Percentiles rank a stretch among this genome's conserved stretches.
Conservation (phyloP, 2,329 filamentous ascomycete genomes). For the Ilyonectria robusta region DNA sequence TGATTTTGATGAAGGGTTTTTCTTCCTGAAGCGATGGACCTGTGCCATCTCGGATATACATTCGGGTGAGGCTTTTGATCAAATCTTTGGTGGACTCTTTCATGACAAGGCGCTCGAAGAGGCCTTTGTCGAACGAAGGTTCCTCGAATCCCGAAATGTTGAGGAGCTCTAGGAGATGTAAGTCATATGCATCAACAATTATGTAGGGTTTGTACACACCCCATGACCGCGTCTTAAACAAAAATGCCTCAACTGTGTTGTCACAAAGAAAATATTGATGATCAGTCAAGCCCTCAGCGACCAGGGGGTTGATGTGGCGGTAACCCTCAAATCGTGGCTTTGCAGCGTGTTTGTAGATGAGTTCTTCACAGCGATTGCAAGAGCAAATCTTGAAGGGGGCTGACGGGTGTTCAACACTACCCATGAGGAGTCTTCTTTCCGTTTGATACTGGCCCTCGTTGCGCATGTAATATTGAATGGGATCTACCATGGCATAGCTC, state of each 20-base stretch:
- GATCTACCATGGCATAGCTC: neutral
- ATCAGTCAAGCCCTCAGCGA: constrained; percentile 15
- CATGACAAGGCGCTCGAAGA: neutral
- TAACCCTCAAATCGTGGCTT: neutral
- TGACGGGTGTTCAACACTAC: neutral
- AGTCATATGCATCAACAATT: neutral
- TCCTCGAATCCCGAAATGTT: neutral
- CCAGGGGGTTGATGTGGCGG: neutral
- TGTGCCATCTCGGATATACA: neutral
- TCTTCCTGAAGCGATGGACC: neutral
- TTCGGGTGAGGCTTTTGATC: neutral
- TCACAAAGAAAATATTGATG: constrained; percentile 38
- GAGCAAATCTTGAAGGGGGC: neutral
- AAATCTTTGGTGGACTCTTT: neutral
- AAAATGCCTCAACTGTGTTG: constrained; percentile 26
- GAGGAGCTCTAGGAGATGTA: neutral
- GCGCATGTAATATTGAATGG: neutral
- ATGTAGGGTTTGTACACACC: constrained; percentile 10
- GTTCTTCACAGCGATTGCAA: neutral
- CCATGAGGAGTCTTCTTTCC: neutral
- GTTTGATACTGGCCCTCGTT: too few species aligned
- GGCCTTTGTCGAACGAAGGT: neutral
- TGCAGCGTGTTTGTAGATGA: neutral
- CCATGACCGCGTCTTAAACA: constrained; percentile 38
- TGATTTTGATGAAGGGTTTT: neutral